Evolutionary conservation across 352 stramenopile species (phyloP).

Genomic region (Phytophthora sansomeana): DNA sequence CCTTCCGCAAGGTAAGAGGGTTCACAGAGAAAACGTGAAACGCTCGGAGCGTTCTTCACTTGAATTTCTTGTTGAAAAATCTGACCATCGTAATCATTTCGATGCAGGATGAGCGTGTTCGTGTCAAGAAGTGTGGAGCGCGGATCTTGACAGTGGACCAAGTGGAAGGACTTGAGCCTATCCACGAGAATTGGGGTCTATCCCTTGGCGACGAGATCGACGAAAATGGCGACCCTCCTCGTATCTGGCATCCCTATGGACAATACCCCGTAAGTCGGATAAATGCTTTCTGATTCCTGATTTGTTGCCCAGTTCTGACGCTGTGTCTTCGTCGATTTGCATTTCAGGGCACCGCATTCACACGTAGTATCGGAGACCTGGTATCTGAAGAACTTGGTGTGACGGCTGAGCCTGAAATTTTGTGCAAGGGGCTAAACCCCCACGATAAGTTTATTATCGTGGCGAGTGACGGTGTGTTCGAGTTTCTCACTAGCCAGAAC

Average conservation of each 20-base stretch:
- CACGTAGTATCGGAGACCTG: slow-evolving; percentile 96
- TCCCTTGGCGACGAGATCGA: slow-evolving; percentile 93
- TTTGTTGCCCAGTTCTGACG: slow-evolving; percentile 25
- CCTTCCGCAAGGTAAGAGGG: slow-evolving; percentile 88
- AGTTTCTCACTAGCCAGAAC: slow-evolving; percentile 95
- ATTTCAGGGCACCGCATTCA: slow-evolving; percentile 96
- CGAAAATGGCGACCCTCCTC: slow-evolving; percentile 91
- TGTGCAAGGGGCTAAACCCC: slow-evolving; percentile 88
- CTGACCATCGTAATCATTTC: slow-evolving; percentile 4
- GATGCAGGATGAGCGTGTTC: slow-evolving; percentile 90
- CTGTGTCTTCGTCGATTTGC: slow-evolving; percentile 8
- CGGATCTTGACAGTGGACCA: slow-evolving; percentile 97
- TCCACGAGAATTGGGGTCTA: slow-evolving; percentile 93
- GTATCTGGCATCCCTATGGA: slow-evolving; percentile 92
- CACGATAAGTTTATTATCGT: slow-evolving; percentile 95
- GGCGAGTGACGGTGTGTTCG: slow-evolving; percentile 95
- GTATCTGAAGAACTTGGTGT: slow-evolving; percentile 93
- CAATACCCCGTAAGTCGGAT: slow-evolving; percentile 74
- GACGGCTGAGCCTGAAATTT: slow-evolving; percentile 92
- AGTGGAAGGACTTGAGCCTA: slow-evolving; percentile 92
- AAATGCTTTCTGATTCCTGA: slow-evolving; percentile 2
- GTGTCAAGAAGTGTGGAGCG: slow-evolving; percentile 93
- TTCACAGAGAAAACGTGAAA: slow-evolving; percentile 2
- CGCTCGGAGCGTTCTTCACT: slow-evolving; percentile 12
- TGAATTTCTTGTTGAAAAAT: slow-evolving; percentile 6